phyloP scores from a whole-genome alignment of 169 alveolate genomes.

The Plasmodium cynomolgi region DNA sequence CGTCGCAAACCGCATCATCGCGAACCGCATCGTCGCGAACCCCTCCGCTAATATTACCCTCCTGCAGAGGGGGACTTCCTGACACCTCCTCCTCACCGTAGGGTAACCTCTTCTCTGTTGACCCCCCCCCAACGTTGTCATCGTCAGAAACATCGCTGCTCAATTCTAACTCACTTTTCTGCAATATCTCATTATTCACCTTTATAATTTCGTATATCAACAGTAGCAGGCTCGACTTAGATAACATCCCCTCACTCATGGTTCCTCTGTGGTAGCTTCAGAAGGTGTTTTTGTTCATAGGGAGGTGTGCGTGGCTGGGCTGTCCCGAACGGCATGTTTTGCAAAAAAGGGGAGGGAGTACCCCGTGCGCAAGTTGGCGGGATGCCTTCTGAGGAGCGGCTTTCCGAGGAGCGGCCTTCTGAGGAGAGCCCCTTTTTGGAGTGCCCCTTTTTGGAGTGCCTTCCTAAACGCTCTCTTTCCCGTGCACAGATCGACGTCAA shows the following conservation, averaged over 20 bases:
- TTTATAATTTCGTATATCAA: slow-evolving; percentile 56
- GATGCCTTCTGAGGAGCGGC: too few species aligned
- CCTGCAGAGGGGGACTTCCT: not conserved
- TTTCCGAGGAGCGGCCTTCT: too few species aligned
- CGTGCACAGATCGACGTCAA: too few species aligned
- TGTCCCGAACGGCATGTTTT: not conserved
- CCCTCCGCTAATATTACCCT: not conserved
- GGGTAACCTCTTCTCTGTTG: slow-evolving; percentile 9
- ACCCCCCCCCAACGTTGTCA: not conserved
- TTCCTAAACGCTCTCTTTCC: too few species aligned
- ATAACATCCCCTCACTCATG: slow-evolving; percentile 45
- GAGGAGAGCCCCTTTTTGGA: too few species aligned
- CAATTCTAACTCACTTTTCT: slow-evolving; percentile 7
- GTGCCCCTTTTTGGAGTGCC: too few species aligned
- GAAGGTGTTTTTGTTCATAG: not conserved
- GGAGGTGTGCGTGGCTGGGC: not conserved
- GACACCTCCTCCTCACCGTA: not conserved
- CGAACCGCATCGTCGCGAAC: not conserved
- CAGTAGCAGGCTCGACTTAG: slow-evolving; percentile 40
- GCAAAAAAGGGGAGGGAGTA: not conserved
- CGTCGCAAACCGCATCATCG: not conserved
- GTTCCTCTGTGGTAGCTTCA: not conserved
- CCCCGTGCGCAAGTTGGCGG: too few species aligned
- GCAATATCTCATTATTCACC: slow-evolving; percentile 15
- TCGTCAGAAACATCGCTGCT: not conserved